Base-by-base conservation (phyloP, 495 filamentous ascomycete genomes). In the Neurospora intermedia region DNA sequence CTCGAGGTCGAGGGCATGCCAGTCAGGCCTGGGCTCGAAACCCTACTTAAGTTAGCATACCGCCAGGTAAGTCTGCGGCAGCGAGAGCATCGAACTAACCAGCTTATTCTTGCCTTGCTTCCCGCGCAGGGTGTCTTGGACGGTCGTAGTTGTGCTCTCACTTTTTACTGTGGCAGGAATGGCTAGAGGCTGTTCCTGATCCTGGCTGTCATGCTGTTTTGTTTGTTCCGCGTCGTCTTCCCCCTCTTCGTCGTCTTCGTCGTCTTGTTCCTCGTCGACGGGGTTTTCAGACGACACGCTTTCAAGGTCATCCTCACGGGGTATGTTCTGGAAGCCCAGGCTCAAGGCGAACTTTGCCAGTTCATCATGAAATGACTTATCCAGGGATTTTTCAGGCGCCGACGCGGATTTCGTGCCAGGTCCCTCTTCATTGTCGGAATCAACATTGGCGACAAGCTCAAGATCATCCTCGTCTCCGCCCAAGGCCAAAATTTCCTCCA, bases 21-120 rank as follows among this genome's bases (percentile, higher is more conserved):
- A 98, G 77, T 97, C 94, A 69, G 93, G 89, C 72, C 91, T 87
- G 43, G 93, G 92, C 73, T 88, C 83, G 76, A 97, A 90, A 15
- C 89, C 83, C 93, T 95, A 73, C 15, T 73, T 69, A 20, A 69
- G 66, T 46, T 39, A 20, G 35, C 27, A 40, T 23, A 31, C 16
- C 7, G n/a, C 46, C n/a, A 31, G 46, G 16, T 41, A 70, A 70
- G 13, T 43, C 35, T 43, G 71, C 77, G 73, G 31, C 13, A 62
- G 54, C 23, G 23, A 23, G 54, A 8, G 16, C 23, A 31, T 59
- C 54, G 16, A 80, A 84, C 83, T 85, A 72, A 82, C 83, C 84
- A 80, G 78, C 76, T 82, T 62, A 13, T 62, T 84, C 75, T 81
- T 74, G 9, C 69, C 45, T 42, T 76, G 73, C 73, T 78, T 75